A percentile compares a stretch with the other conserved stretches of the same genome.
phyloP scores from a whole-genome alignment of 148 eudicot species.

The Heliosperma pusillum region DNA sequence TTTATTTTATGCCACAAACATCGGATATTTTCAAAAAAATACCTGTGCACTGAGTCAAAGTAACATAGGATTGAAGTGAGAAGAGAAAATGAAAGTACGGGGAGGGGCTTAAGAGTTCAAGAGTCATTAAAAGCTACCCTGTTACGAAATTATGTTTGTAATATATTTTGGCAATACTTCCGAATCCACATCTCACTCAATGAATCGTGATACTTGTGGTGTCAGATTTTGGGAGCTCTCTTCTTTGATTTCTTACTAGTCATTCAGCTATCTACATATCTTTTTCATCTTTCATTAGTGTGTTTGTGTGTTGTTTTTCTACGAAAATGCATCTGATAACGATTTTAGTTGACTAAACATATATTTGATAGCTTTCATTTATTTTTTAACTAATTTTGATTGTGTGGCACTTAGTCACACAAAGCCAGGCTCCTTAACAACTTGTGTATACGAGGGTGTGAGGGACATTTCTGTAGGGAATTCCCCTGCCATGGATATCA shows the following conservation, averaged over 20 bases:
- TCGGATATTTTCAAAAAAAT: too few species aligned
- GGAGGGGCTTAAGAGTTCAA: neutral
- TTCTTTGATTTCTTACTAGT: neutral
- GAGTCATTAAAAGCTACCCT: neutral
- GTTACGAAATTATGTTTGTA: neutral
- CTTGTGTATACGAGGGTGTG: slow-evolving; percentile 81
- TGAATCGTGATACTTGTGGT: neutral
- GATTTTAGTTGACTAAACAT: neutral
- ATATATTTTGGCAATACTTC: neutral
- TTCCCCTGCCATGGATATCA: slow-evolving; percentile 42
- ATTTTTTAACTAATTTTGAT: slow-evolving; percentile 1
- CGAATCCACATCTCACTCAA: neutral
- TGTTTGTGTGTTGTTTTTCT: neutral
- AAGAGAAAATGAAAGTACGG: neutral
- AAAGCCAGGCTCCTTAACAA: slow-evolving; percentile 74
- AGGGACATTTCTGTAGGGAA: slow-evolving; percentile 50
- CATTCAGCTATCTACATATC: neutral
- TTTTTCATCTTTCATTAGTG: neutral
- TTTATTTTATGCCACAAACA: neutral
- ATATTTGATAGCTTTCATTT: slow-evolving; percentile 3
- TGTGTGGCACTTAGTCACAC: slow-evolving; percentile 61
- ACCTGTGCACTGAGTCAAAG: neutral
- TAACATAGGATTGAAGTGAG: neutral
- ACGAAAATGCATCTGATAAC: neutral
- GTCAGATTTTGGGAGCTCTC: neutral